Evolutionary conservation across 768 basidiomycete genomes (phyloP), one percentile per base, ranked within the genome.

Genomic region (Crucibulum laeve): DNA sequence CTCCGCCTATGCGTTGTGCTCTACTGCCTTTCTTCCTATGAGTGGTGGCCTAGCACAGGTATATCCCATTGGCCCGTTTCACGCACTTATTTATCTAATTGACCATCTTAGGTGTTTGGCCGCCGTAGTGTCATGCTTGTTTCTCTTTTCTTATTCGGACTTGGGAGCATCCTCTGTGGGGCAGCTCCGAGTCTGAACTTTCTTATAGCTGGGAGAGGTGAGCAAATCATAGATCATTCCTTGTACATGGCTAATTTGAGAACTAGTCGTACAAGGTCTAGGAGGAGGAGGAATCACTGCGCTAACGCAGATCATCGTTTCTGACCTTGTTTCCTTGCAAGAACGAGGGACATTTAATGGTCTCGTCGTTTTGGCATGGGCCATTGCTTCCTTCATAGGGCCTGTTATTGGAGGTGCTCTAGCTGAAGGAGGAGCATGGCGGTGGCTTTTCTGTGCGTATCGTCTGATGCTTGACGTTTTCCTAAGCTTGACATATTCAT

Each of bases 251-350:
- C 18, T 36, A 36, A 10, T 19, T 18, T 18, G 17, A 36, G 8
- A 8, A 10, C 10, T 18, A 69, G 69, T 62, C 11, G 42, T 71
- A 23, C 69, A 70, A 48, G 70, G 69, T 2, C 43, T 68, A 1
- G 72, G 71, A 4, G 64, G 60, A 5, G 74, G 74, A 1, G 64
- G 61, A 1, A 65, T 73, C 13, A 48, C 63, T 17, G 54, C 67
- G 6, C 46, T 69, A 6, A 55, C 60, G 2, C 63, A 65, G 5
- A 74, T 77, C 30, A 58, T 78, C 32, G 40, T 74, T 4, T 56
- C 64, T 11, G 76, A 79, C 46, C 52, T 79, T 2, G 70, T 77
- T 10, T 62, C 73, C 3, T 59, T 79, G 5, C 34, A 55, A 10
- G 71, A 76, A 34, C 64, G 77, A 5, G 76, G 76, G 2, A 25